Conservation (phyloP, 2,329 filamentous ascomycete species). For the Dactylella cylindrospora region DNA sequence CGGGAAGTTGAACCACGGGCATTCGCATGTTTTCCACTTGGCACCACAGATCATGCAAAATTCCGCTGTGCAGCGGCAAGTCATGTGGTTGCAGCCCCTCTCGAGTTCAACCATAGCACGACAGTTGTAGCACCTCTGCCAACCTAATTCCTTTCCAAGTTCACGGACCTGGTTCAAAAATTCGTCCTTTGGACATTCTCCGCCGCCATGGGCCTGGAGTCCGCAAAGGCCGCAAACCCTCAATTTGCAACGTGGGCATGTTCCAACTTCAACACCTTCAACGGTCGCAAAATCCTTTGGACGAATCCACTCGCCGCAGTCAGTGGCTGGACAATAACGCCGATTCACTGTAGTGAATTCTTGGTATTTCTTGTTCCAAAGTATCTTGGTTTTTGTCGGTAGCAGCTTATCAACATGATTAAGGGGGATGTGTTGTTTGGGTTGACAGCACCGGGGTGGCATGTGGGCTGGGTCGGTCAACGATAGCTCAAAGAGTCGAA, state of each 20-base stretch:
- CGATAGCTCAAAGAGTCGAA: conserved; percentile 72
- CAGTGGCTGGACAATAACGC: conserved; percentile 72
- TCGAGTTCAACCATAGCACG: conserved; percentile 47
- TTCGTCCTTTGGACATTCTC: conserved; percentile 71
- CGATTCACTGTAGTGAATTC: conserved; percentile 74
- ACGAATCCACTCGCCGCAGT: conserved; percentile 78
- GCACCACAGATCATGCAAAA: conserved; percentile 40
- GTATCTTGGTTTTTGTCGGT: conserved; percentile 52
- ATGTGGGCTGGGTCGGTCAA: conserved; percentile 76
- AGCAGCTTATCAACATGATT: conserved; percentile 76
- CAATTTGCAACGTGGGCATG: conserved; percentile 70
- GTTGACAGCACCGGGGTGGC: conserved; percentile 78
- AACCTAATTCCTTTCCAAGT: conserved; percentile 52
- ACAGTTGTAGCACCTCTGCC: conserved; percentile 49
- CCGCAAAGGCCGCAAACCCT: conserved; percentile 75
- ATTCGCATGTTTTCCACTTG: conserved; percentile 42
- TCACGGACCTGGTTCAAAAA: conserved; percentile 57
- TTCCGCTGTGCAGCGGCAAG: conserved; percentile 44
- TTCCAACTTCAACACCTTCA: conserved; percentile 54
- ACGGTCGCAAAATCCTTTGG: conserved; percentile 62
- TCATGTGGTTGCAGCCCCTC: conserved; percentile 49
- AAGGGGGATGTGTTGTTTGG: conserved; percentile 68
- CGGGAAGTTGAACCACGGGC: conserved; percentile 43
- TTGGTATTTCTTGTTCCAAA: conserved; percentile 77
- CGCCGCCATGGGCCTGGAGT: conserved; percentile 68